Evolutionary conservation across 2,329 filamentous ascomycete genomes (phyloP), one percentile per base, ranked within the genome.

Genomic region (Alternaria sp.): DNA sequence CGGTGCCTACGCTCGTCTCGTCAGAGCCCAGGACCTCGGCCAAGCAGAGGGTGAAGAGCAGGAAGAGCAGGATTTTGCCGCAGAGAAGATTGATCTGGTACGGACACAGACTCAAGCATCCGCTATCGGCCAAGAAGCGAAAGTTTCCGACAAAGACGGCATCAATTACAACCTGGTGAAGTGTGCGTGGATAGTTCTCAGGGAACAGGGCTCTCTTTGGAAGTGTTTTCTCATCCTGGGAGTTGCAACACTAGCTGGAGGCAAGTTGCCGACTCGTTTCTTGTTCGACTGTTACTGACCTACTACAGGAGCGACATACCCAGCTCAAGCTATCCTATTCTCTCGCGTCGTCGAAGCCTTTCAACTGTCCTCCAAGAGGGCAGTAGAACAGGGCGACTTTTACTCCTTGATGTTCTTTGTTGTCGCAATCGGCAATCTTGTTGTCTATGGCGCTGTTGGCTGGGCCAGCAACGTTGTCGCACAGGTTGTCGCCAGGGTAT

Each of bases 1-100:
- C 66, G 90, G 89, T n/a, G 91, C 93, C 8, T 99, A 98, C 80
- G 61, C 87, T 79, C 91, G 90, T 59, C 87, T 99, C 12, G 84
- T 87, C 4, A 76, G 75, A 19, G 81, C 83, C 15, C 85, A 86
- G 72, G 81, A 85, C 63, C 79, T 86, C 5, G 81, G 79, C 6
- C 65, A 69, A 19, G 60, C 64, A 21, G 44, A 72, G 62, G 25
- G 40, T 6, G 68, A 77, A 32, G 71, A 72, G 6, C 21, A 45
- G 8, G n/a, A 30, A 3, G 61, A 64, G 11, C 69, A 77, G 40
- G 72, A 72, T 5, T 54, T 69, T 6, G 54, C 32, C 9, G 49
- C 54, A 25, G 66, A 72, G 19, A 70, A 68, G 30, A 32, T 68
- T 9, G 61, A 68, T 9, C 67, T 78, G 7, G 65, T 71, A 7